phyloP scores from a whole-genome alignment of 1,284 basidiomycete species.

The Earliella scabrosa region DNA sequence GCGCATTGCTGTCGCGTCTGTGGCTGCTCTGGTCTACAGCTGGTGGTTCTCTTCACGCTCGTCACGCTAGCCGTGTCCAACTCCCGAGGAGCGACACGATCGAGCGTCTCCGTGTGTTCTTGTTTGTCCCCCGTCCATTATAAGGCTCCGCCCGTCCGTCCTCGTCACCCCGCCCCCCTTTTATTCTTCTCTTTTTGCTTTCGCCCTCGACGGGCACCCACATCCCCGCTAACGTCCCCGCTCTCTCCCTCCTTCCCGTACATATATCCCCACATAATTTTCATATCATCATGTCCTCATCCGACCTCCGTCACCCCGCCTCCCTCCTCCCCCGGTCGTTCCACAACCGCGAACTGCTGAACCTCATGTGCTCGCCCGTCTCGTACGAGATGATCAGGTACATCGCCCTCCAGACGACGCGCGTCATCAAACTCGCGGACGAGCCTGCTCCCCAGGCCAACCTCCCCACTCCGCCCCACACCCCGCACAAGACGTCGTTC shows the following conservation, averaged over 20 bases:
- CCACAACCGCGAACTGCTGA: constrained; percentile 57
- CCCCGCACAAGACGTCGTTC: constrained; percentile 51
- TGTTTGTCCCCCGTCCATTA: constrained; percentile 30
- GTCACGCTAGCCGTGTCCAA: constrained; percentile 1
- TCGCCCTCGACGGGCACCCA: constrained; percentile 34
- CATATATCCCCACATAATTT: constrained; percentile 2
- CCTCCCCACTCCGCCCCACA: constrained; percentile 57
- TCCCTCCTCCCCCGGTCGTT: constrained; percentile 39
- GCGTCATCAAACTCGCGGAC: constrained; percentile 67
- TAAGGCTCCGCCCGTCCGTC: constrained; percentile 11
- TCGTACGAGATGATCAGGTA: constrained; percentile 83
- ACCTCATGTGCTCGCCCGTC: constrained; percentile 78
- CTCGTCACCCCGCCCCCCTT: constrained; percentile 19
- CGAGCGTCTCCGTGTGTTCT: constrained; percentile 25
- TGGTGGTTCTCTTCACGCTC: constrained; percentile 9
- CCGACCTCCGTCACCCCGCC: constrained; percentile 31
- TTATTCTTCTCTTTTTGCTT: constrained; percentile 28
- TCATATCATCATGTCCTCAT: constrained; percentile 26
- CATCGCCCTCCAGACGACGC: constrained; percentile 69
- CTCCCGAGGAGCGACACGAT: constrained; percentile 12
- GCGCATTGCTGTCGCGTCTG: not conserved
- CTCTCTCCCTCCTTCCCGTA: constrained; percentile 20
- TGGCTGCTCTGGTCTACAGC: not conserved
- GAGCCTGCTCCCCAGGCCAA: constrained; percentile 34
- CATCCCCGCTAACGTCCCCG: constrained; percentile 29